Evolutionary conservation across 805 yeast species (phyloP).

Genomic region (Hanseniaspora nectarophila): DNA sequence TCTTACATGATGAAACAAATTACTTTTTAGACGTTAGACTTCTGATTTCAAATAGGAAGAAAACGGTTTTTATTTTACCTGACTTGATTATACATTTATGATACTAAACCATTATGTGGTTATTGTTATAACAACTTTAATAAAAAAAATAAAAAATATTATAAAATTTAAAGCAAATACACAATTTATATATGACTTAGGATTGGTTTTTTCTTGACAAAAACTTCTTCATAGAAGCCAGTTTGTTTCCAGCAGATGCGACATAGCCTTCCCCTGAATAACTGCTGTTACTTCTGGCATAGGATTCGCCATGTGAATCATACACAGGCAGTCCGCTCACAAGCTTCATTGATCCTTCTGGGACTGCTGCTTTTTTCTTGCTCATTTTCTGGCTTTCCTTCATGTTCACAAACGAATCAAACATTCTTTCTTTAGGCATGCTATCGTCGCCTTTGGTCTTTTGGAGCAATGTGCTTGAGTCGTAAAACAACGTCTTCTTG

Average conservation of each 20-base stretch:
- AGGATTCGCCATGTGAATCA: neutral
- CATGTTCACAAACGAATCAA: slow-evolving; percentile 27
- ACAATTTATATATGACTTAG: neutral
- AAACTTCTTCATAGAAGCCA: slow-evolving; percentile 10
- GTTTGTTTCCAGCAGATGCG: neutral
- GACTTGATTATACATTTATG: neutral
- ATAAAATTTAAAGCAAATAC: too few relatives aligned
- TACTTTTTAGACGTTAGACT: slow-evolving; percentile 31
- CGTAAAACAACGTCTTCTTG: slow-evolving; percentile 11
- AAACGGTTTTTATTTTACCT: slow-evolving; percentile 15
- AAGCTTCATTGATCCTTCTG: slow-evolving; percentile 25
- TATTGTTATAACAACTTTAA: neutral
- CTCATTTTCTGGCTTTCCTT: slow-evolving; percentile 19
- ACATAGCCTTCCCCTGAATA: neutral
- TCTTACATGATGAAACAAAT: slow-evolving; percentile 24
- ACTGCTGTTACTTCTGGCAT: neutral
- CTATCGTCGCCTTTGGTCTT: slow-evolving; percentile 4
- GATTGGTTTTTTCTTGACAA: slow-evolving; percentile 12
- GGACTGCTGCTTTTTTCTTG: slow-evolving; percentile 18
- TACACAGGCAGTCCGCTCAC: slow-evolving; percentile 28
- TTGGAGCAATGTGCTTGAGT: slow-evolving; percentile 4
- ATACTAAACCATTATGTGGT: neutral
- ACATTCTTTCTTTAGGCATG: slow-evolving; percentile 24
- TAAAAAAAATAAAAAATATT: too few relatives aligned
- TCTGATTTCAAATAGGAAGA: slow-evolving; percentile 28